Evolutionary conservation across 176 grass and related monocot genomes (phyloP), one percentile per base, ranked within the genome.

Genomic region (Aegilops longissima): DNA sequence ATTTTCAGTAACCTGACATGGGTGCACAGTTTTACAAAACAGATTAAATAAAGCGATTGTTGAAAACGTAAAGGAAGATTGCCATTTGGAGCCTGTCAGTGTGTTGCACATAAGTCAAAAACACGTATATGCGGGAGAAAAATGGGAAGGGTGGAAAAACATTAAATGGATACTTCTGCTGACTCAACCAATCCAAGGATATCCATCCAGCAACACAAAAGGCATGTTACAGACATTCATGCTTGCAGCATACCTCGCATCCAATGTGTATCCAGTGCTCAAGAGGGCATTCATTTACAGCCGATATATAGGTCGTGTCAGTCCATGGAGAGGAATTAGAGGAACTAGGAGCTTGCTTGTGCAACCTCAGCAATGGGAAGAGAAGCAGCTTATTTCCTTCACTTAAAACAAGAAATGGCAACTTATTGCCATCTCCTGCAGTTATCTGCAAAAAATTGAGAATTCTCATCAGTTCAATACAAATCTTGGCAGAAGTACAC

Each of bases 221-320:
- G 13, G 27, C 2, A 24, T 51, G 83, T 23, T 8, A 40, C 44
- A 78, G 56, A 1, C 12, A 84, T 72, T 63, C 24, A 67, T 74
- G 51, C 20, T 80, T 66, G 70, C 36, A 72, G 30, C 87, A 88
- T 90, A 96, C 97, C 93, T 96, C 92, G 5, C 94, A 99, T 64
- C 94, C 90, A 27, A 99, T 65, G 84, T 94, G 92, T 81, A 99
- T 72, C 97, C 97, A 99, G 88, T 91, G 94, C 75, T 99, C 92
- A 54, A 86, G 79, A 70, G 94, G 92, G 49, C 92, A 96, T 82
- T 87, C 87, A 16, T 81, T 86, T 54, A 67, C 73, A 64, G 92
- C 76, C 61, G 87, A 86, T 81, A 94, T 56, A 81, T 81, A 84
- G 42, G 88, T 69, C 40, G 82, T 80, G 39, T 88, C 77, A 80